phyloP scores from a whole-genome alignment of 2,329 filamentous ascomycete genomes.

The Sclerotinia trifoliorum region DNA sequence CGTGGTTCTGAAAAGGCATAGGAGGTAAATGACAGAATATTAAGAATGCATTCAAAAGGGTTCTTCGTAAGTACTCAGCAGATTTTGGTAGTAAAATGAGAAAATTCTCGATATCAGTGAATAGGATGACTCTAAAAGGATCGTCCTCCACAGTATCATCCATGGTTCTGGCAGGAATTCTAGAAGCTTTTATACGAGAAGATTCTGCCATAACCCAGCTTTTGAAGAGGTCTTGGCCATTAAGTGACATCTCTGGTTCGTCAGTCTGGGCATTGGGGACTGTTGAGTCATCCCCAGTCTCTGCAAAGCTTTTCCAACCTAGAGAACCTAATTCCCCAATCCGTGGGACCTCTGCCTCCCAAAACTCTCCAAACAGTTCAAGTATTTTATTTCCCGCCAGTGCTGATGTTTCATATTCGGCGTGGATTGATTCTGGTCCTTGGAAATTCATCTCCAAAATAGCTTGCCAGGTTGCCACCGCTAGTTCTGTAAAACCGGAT shows the following conservation, averaged over 20 bases:
- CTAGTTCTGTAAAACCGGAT: slow-evolving; percentile 74
- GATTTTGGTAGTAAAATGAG: slow-evolving; percentile 53
- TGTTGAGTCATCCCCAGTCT: slow-evolving; percentile 33
- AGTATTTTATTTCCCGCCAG: slow-evolving; percentile 26
- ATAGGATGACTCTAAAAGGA: slow-evolving; percentile 78
- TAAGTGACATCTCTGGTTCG: slow-evolving; percentile 25
- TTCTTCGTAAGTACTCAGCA: slow-evolving; percentile 42
- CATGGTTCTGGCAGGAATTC: slow-evolving; percentile 66
- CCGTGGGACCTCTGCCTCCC: slow-evolving; percentile 79
- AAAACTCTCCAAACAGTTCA: slow-evolving; percentile 66
- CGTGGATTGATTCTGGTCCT: slow-evolving; percentile 44
- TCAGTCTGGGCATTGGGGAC: slow-evolving; percentile 30
- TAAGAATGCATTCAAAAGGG: slow-evolving; percentile 68
- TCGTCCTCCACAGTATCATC: slow-evolving; percentile 78
- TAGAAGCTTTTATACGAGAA: slow-evolving; percentile 48
- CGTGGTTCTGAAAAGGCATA: slow-evolving; percentile 33
- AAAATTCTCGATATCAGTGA: slow-evolving; percentile 68
- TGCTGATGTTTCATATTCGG: slow-evolving; percentile 12
- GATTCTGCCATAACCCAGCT: slow-evolving; percentile 55
- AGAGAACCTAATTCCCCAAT: slow-evolving; percentile 70
- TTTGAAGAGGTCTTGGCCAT: slow-evolving; percentile 39
- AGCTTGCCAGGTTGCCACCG: slow-evolving; percentile 80
- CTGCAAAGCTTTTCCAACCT: slow-evolving; percentile 64
- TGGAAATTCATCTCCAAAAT: slow-evolving; percentile 70
- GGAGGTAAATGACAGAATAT: slow-evolving; percentile 66